Percentiles rank a stretch among this genome's conserved stretches.
Conservation (phyloP, 202 grass and related monocot genomes). For the Bolboschoenoplectus hybrid region DNA sequence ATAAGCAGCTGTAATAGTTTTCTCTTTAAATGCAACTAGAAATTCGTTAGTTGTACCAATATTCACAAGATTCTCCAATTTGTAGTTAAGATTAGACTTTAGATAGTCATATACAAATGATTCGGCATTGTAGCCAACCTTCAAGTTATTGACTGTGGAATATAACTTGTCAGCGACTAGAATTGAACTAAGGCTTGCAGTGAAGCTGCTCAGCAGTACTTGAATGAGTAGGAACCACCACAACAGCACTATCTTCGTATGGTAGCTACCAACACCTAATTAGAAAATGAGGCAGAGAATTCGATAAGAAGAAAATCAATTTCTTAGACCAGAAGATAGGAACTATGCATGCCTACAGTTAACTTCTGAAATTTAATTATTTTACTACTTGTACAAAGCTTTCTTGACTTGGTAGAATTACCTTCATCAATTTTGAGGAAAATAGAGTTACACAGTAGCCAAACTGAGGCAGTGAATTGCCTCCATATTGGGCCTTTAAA, state of each 20-base stretch:
- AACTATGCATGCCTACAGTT: too few relatives aligned
- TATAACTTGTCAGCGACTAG: conserved; percentile 7
- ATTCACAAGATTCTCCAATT: not conserved
- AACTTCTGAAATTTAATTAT: too few relatives aligned
- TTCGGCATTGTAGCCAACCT: not conserved
- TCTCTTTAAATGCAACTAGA: not conserved
- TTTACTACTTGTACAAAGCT: not conserved
- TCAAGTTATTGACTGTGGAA: not conserved
- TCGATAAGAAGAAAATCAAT: not conserved
- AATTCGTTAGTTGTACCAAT: not conserved
- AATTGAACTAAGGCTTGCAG: conserved; percentile 35
- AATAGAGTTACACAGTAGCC: conserved; percentile 24
- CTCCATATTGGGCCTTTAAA: not conserved
- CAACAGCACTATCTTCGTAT: conserved; percentile 23
- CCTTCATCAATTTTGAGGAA: conserved; percentile 29
- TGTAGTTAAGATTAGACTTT: not conserved
- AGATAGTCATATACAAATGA: conserved; percentile 29
- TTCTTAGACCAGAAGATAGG: not conserved
- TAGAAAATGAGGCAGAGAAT: not conserved
- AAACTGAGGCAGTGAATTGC: conserved; percentile 18
- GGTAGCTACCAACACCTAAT: conserved; percentile 24
- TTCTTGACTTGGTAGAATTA: not conserved
- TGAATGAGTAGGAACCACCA: conserved; percentile 20
- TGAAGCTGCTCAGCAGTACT: conserved; percentile 28
- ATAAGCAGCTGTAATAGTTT: conserved; percentile 16